phyloP scores from a whole-genome alignment of 2,329 filamentous ascomycete genomes.

The Raffaelea ambrosiae region DNA sequence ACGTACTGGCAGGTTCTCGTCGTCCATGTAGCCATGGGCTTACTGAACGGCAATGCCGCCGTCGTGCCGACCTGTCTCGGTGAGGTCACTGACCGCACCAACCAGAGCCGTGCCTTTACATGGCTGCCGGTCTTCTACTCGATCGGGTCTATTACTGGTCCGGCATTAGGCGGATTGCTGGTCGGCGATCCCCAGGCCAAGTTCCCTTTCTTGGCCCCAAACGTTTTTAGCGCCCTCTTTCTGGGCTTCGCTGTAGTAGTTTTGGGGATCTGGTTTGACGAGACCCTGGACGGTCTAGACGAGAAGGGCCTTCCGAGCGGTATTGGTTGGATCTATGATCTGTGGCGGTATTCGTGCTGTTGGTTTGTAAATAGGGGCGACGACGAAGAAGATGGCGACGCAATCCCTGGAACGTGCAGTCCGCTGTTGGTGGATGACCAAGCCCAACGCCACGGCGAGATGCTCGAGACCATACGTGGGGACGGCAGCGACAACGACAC shows the following conservation, averaged over 20 bases:
- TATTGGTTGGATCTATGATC: constrained; percentile 21
- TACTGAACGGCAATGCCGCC: constrained; percentile 91
- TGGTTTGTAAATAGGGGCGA: neutral
- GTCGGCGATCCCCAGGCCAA: constrained; percentile 54
- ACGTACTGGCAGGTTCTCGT: constrained; percentile 76
- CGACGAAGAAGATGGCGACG: neutral
- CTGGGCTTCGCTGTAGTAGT: constrained; percentile 65
- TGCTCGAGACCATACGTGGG: neutral
- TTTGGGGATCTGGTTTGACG: constrained; percentile 73
- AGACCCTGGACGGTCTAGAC: constrained; percentile 58
- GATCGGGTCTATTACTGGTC: constrained; percentile 85
- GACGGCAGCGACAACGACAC: neutral
- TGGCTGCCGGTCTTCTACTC: constrained; percentile 97
- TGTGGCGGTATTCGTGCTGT: constrained; percentile 17
- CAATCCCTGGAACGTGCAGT: too few species aligned
- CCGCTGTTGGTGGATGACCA: neutral
- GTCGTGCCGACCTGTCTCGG: constrained; percentile 90
- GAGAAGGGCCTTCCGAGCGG: constrained; percentile 12
- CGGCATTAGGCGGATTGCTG: constrained; percentile 79
- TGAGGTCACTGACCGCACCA: constrained; percentile 89
- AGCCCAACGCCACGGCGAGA: neutral
- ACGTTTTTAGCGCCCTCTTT: constrained; percentile 66
- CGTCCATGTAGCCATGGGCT: constrained; percentile 83
- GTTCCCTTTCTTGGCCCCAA: constrained; percentile 81
- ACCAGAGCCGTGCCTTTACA: constrained; percentile 87